Base-by-base conservation (phyloP, 345 rosid genomes). In the Raphanus raphanistrum region DNA sequence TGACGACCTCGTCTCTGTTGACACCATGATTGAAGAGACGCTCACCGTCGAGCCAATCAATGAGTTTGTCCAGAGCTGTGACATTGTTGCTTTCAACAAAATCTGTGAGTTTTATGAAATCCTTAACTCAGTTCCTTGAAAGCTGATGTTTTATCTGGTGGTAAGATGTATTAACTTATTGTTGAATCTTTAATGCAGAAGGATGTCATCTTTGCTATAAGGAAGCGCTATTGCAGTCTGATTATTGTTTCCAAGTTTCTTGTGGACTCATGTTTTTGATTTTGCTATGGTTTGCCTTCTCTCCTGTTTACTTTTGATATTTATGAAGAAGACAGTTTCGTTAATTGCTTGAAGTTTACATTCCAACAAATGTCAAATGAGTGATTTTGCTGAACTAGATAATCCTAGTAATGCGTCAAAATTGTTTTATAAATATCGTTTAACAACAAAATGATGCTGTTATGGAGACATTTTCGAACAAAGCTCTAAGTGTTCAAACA, bases 61-160 rank as follows among this genome's bases (percentile, higher is more conserved):
- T 31, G 97, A 92, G 63, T 72, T 82, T 41, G 92, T 88, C 73
- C 97, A 90, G 84, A 90, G 93, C 76, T 90, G 97, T 43, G 97
- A 92, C 76, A 90, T 92, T 68, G 93, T 88, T 21, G 97, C 93
- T 21, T 92, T 92, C 93, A 92, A 92, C 88, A 92, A 92, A 74
- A 92, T 92, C 2, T 92, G 95, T 73, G 58, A 61, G 78, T 73
- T 28, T 61, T 27, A 32, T 1, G 26, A 2, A 54, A 58, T 2
- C 32, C 15, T 10, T 26, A 11, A 28, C 29, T 11, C 33, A 11
- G 0, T 12, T 59, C 8, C 15, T 59, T 59, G 2, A 59, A 27
- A 26, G 16, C 33, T 59, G 8, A 16, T 4, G 5, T 59, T 59
- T 59, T 26, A 6, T 58, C 10, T 59, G 2, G 3, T 59, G 2